Conservation (phyloP, 1,284 basidiomycete genomes). For the Cutaneotrichosporon cavernicola region DNA sequence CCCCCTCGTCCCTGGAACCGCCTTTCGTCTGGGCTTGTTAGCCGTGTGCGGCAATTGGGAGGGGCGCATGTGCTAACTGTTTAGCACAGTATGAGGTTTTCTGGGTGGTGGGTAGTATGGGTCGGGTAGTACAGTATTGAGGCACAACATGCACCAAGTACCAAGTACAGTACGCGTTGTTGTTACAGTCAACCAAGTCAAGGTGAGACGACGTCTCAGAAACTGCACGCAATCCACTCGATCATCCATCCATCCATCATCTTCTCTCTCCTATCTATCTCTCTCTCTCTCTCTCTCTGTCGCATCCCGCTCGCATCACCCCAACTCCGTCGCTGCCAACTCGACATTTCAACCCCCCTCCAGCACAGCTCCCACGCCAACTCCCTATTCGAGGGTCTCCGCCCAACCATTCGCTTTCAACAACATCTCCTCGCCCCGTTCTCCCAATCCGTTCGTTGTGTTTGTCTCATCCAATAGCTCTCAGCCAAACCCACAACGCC, state of each 20-base stretch:
- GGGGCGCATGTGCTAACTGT: no score
- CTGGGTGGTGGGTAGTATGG: no score
- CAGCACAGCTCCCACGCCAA: background rate
- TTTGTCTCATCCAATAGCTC: background rate
- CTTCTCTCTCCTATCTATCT: background rate
- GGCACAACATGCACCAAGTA: no score
- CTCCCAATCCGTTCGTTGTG: background rate
- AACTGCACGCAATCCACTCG: background rate
- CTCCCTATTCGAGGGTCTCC: background rate
- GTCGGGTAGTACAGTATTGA: no score
- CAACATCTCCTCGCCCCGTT: background rate
- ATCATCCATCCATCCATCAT: background rate
- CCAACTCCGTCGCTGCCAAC: background rate
- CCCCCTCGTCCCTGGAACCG: background rate
- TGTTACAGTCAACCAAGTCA: no score
- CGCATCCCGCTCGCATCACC: background rate
- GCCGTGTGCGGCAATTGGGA: no score
- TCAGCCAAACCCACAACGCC: background rate
- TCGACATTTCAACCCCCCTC: background rate
- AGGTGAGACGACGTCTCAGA: background rate
- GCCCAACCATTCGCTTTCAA: background rate
- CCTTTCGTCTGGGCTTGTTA: no score
- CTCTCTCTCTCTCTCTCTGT: background rate
- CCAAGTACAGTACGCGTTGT: no score
- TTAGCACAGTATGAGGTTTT: no score